phyloP scores from a whole-genome alignment of 495 filamentous ascomycete genomes.

The Darksidea phi region DNA sequence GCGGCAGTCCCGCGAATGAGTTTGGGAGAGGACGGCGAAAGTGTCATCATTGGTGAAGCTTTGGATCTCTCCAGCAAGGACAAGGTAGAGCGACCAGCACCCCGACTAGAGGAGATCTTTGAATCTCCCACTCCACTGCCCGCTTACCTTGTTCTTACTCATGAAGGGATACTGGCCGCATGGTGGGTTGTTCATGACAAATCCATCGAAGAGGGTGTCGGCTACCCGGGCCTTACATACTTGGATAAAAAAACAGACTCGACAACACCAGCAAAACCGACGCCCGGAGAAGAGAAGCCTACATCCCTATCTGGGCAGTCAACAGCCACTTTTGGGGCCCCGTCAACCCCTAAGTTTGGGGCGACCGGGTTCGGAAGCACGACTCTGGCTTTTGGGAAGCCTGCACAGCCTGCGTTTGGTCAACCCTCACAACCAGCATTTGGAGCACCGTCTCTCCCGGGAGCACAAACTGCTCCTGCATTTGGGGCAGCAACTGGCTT shows the following conservation, averaged over 20 bases:
- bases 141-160: conserved; percentile 79
- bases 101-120: conserved; percentile 65
- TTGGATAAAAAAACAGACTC: conserved; percentile 29
- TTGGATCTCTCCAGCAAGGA: conserved; percentile 81
- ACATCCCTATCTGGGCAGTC: conserved; percentile 36
- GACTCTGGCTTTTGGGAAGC: conserved; percentile 35
- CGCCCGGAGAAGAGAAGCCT: conserved; percentile 10
- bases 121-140: conserved; percentile 83
- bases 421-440: conserved; percentile 35
- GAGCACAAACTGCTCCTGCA: conserved; percentile 32
- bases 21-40: conserved; percentile 53
- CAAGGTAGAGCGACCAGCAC: conserved; percentile 73
- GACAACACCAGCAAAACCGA: neutral
- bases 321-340: conserved; percentile 9
- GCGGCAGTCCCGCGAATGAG: conserved; percentile 68
- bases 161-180: conserved; percentile 77
- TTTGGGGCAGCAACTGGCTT: conserved; percentile 54
- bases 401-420: conserved; percentile 27
- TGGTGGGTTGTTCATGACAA: conserved; percentile 95
- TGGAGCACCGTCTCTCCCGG: conserved; percentile 29
- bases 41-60: conserved; percentile 72
- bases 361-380: conserved; percentile 9
- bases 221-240: conserved; percentile 67
- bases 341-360: conserved; percentile 20
- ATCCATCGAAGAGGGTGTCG: conserved; percentile 68